Percentiles rank a stretch among this genome's conserved stretches.
Evolutionary conservation across 257 asterid genomes (phyloP).

Genomic region (Penstemon barbatus): DNA sequence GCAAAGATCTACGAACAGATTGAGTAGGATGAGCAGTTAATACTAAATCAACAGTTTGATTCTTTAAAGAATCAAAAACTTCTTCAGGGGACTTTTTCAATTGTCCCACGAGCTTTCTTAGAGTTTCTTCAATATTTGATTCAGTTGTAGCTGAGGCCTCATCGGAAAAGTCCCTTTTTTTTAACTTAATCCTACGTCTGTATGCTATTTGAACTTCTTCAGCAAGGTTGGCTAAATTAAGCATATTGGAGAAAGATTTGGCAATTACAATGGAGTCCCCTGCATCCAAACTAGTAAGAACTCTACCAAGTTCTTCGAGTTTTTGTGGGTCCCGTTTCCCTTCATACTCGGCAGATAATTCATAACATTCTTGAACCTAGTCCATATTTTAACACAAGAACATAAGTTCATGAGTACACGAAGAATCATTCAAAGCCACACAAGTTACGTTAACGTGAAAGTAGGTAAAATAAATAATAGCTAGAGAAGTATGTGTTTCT

Average conservation of each 20-base stretch:
- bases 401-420: not conserved
- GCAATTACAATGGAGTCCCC: constrained; percentile 95
- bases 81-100: constrained; percentile 76
- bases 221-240: constrained; percentile 86
- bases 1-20: constrained; percentile 92
- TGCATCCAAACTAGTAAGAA: constrained; percentile 89
- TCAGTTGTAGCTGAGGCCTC: constrained; percentile 95
- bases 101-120: constrained; percentile 82
- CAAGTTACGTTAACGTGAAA: too few relatives aligned
- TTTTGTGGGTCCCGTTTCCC: constrained; percentile 67
- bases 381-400: constrained; percentile 16
- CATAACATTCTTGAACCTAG: constrained; percentile 92
- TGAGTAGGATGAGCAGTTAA: constrained; percentile 95
- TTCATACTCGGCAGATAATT: constrained; percentile 88
- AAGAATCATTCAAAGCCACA: too few relatives aligned
- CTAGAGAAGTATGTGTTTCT: too few relatives aligned
- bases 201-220: constrained; percentile 99
- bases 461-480: too few relatives aligned
- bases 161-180: constrained; percentile 75
- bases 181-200: constrained; percentile 78
- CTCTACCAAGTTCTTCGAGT: constrained; percentile 85
- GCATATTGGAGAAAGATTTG: constrained; percentile 92
- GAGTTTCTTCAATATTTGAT: constrained; percentile 88
- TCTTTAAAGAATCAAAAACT: constrained; percentile 86
- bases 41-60: constrained; percentile 87